Conservation (phyloP, 176 grass and related monocot species). For the Aegilops longissima region DNA sequence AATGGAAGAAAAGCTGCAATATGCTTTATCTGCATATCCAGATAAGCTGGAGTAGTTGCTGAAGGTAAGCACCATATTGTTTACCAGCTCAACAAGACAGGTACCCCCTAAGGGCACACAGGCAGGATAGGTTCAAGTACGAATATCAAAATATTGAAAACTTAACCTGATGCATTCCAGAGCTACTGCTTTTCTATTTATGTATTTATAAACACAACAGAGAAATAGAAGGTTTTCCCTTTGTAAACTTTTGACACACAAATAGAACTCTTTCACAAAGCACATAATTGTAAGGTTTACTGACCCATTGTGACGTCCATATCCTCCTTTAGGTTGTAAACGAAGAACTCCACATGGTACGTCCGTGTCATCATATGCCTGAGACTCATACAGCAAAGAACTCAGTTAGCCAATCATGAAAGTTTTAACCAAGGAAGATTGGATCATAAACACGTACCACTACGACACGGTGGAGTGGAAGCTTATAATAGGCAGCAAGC, state of each 20-base stretch:
- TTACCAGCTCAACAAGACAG: neutral
- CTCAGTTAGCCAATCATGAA: neutral
- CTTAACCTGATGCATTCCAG: too few species aligned
- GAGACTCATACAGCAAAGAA: slow-evolving; percentile 33
- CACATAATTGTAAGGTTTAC: too few species aligned
- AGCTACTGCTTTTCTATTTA: too few species aligned
- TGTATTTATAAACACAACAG: too few species aligned
- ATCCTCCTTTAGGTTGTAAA: slow-evolving; percentile 85
- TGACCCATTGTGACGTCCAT: slow-evolving; percentile 30
- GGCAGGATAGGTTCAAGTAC: too few species aligned
- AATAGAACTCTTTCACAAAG: too few species aligned
- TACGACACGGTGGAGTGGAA: slow-evolving; percentile 77
- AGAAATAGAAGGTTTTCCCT: too few species aligned
- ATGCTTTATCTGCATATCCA: neutral
- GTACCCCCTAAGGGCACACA: too few species aligned
- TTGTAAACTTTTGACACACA: too few species aligned
- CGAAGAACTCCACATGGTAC: slow-evolving; percentile 89
- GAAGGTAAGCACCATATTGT: neutral
- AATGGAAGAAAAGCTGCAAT: neutral
- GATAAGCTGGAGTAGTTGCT: too few species aligned
- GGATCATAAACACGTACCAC: slow-evolving; percentile 54
- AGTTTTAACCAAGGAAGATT: neutral
- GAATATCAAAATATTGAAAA: too few species aligned
- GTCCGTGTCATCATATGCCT: slow-evolving; percentile 85
- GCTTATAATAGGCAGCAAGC: slow-evolving; percentile 95